A percentile compares a stretch with the other conserved stretches of the same genome.
Conservation (phyloP, 1,284 basidiomycete genomes). For the Marasmius oreades region DNA sequence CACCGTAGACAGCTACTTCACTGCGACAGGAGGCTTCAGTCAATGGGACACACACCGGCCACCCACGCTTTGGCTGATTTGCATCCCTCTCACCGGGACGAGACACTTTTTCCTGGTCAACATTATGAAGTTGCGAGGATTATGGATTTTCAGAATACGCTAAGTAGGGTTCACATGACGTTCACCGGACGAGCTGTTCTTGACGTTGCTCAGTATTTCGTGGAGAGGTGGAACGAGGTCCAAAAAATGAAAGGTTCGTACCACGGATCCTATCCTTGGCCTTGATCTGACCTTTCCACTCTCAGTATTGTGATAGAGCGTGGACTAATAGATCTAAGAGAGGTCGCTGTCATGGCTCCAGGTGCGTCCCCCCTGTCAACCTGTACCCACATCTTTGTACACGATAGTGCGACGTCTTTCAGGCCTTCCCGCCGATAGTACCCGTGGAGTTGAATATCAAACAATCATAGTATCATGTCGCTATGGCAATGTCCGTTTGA, state of each 20-base stretch:
- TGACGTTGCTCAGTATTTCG: slow-evolving; percentile 89
- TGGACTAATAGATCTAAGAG: no score
- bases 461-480: no score
- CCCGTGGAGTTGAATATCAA: no score
- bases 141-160: slow-evolving; percentile 80
- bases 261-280: no score
- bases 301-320: no score
- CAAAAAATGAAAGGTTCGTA: slow-evolving; percentile 64
- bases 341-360: no score
- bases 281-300: no score
- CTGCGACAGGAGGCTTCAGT: slow-evolving; percentile 86
- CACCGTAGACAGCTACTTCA: slow-evolving; percentile 87
- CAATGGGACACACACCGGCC: slow-evolving; percentile 93
- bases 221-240: slow-evolving; percentile 85
- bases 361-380: no score
- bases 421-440: no score
- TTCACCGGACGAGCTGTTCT: slow-evolving; percentile 82
- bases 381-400: no score
- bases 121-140: slow-evolving; percentile 89
- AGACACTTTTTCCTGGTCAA: slow-evolving; percentile 89
- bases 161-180: slow-evolving; percentile 82
- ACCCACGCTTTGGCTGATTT: slow-evolving; percentile 85
- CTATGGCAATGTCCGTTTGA: no score
- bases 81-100: slow-evolving; percentile 75
- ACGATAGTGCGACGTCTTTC: no score